Evolutionary conservation across 164 flowering plant species (phyloP).

Genomic region (Stephania japonica): DNA sequence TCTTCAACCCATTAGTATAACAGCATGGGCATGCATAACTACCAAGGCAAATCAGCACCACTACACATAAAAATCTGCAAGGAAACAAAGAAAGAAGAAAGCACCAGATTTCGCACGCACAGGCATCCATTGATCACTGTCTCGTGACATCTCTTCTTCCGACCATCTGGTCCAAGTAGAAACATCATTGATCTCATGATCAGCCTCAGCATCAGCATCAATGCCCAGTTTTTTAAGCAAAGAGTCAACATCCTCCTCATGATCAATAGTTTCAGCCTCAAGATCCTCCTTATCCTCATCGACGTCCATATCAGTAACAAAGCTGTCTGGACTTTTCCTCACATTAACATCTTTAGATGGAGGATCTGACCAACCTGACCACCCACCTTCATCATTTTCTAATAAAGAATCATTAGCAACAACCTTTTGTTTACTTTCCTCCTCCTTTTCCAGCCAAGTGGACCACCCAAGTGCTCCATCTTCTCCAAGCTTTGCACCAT

Average conservation of each 20-base stretch:
- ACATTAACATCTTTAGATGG: constrained; percentile 26
- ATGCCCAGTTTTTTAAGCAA: constrained; percentile 74
- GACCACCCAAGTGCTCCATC: constrained; percentile 97
- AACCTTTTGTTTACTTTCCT: constrained; percentile 62
- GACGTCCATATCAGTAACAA: constrained; percentile 15
- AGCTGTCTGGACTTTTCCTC: constrained; percentile 14
- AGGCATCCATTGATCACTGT: constrained; percentile 85
- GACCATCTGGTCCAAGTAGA: constrained; percentile 85
- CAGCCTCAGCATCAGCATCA: constrained; percentile 55
- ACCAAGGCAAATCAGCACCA: constrained; percentile 1
- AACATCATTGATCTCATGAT: constrained; percentile 52
- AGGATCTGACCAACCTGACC: constrained; percentile 94
- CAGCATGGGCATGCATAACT: background rate
- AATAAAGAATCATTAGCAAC: constrained; percentile 35
- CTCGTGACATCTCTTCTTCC: constrained; percentile 65
- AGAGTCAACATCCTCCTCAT: constrained; percentile 69
- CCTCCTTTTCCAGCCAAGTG: constrained; percentile 85
- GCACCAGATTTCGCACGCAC: constrained; percentile 51
- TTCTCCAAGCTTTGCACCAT: constrained; percentile 85
- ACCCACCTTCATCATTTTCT: constrained; percentile 63
- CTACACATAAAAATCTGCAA: background rate
- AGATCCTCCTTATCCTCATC: constrained; percentile 38
- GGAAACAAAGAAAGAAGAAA: constrained; percentile 12
- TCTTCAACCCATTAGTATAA: background rate
- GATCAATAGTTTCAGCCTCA: constrained; percentile 34